phyloP scores from a whole-genome alignment of 192 early-diverging fungal genomes.

The Podila epicladia region DNA sequence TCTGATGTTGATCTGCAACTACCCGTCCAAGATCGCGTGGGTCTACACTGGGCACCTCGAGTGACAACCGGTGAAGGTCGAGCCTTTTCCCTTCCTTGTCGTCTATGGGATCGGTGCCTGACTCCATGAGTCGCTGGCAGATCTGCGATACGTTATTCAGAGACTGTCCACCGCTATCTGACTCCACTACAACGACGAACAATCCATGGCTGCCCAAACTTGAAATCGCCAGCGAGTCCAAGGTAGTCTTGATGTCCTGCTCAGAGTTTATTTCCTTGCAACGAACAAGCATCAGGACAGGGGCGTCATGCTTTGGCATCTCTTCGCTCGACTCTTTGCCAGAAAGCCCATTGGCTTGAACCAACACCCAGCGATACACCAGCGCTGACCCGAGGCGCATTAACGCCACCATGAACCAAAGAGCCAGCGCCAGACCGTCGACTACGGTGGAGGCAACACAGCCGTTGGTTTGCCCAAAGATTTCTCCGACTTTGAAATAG shows the following conservation, averaged over 20 bases:
- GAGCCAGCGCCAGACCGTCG: constrained; percentile 9
- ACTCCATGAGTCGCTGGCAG: constrained; percentile 13
- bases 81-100: neutral
- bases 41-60: constrained; percentile 57
- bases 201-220: constrained; percentile 85
- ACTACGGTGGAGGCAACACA: constrained; percentile 28
- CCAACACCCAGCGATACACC: constrained; percentile 13
- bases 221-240: constrained; percentile 81
- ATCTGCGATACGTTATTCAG: neutral
- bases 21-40: constrained; percentile 74
- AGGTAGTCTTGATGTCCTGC: constrained; percentile 74
- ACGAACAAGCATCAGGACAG: constrained; percentile 80
- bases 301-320: neutral
- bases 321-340: constrained; percentile 2
- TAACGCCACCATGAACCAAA: constrained; percentile 11
- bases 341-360: neutral
- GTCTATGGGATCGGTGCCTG: neutral
- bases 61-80: neutral
- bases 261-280: constrained; percentile 87
- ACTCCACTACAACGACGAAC: constrained; percentile 87
- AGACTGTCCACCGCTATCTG: constrained; percentile 69
- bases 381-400: constrained; percentile 25
- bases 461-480: constrained; percentile 21
- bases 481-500: constrained; percentile 23
- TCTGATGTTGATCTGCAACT: constrained; percentile 62